phyloP scores from a whole-genome alignment of 139 green algal species.

The Micractinium conductrix region DNA sequence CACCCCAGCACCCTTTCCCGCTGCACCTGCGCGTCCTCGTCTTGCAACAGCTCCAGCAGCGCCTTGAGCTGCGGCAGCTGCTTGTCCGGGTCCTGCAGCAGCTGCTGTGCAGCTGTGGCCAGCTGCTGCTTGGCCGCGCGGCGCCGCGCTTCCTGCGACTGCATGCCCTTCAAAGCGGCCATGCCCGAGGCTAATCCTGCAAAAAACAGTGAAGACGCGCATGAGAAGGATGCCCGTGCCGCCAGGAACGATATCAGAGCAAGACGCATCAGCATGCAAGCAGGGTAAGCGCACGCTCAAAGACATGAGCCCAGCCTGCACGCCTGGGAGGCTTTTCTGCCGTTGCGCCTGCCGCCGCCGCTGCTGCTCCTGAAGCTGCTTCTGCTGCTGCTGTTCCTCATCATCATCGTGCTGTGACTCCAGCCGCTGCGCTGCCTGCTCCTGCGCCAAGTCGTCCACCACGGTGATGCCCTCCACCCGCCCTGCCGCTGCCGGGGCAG shows the following conservation, averaged over 20 bases:
- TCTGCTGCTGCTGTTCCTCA: background rate
- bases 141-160: conserved; percentile 29
- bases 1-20: too few species aligned
- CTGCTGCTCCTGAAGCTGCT: background rate
- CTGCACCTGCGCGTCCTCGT: conserved; percentile 56
- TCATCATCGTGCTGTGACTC: background rate
- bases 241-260: too few species aligned
- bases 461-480: background rate
- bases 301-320: background rate
- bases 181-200: background rate
- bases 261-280: too few species aligned
- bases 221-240: too few species aligned
- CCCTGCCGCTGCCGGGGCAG: background rate
- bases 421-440: too few species aligned
- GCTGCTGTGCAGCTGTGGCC: conserved; percentile 66
- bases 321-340: background rate
- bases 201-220: too few species aligned
- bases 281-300: background rate
- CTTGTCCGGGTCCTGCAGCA: conserved; percentile 81
- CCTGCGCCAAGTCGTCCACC: background rate
- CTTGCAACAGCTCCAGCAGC: conserved; percentile 48
- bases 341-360: background rate
- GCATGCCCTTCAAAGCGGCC: background rate
- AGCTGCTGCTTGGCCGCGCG: conserved; percentile 72
- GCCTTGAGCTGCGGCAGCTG: conserved; percentile 50